Percentiles rank a stretch among this genome's conserved stretches.
Evolutionary conservation across 2,329 filamentous ascomycete species (phyloP).

Genomic region (Herpomyces periplanetae): DNA sequence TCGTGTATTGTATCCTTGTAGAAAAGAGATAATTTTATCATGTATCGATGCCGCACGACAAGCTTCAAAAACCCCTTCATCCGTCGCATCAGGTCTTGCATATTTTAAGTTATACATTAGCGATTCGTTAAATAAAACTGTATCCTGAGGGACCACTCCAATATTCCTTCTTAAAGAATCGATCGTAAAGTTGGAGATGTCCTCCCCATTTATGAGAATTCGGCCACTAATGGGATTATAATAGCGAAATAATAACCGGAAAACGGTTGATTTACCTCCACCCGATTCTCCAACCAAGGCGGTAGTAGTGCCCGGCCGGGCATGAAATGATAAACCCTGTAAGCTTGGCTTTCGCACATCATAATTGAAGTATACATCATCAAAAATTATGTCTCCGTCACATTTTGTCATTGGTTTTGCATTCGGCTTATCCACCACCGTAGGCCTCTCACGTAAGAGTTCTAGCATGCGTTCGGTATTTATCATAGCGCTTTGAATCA

Average conservation of each 20-base stretch:
- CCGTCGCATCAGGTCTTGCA: slow-evolving; percentile 36
- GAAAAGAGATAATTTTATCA: slow-evolving; percentile 58
- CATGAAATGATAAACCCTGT: slow-evolving; percentile 45
- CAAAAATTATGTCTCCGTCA: slow-evolving; percentile 44
- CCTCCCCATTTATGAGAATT: slow-evolving; percentile 45
- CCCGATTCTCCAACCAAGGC: slow-evolving; percentile 87
- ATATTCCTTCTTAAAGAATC: slow-evolving; percentile 50
- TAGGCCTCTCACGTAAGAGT: slow-evolving; percentile 78
- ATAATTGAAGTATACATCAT: slow-evolving; percentile 64
- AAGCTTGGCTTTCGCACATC: slow-evolving; percentile 52
- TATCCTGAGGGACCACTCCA: slow-evolving; percentile 86
- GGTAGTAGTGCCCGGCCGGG: slow-evolving; percentile 58
- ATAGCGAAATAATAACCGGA: slow-evolving; percentile 79
- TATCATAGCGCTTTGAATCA: slow-evolving; percentile 85
- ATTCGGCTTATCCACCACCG: slow-evolving; percentile 34
- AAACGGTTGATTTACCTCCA: slow-evolving; percentile 82
- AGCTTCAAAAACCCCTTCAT: slow-evolving; percentile 49
- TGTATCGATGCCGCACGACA: slow-evolving; percentile 65
- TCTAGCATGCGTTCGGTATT: slow-evolving; percentile 80
- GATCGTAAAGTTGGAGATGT: slow-evolving; percentile 57
- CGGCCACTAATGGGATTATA: slow-evolving; percentile 47
- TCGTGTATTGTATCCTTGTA: slow-evolving; percentile 49
- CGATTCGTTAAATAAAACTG: slow-evolving; percentile 68
- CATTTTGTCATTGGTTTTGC: slow-evolving; percentile 23
- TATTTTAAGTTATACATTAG: slow-evolving; percentile 84